phyloP scores from a whole-genome alignment of 2,329 filamentous ascomycete species.

The Aspergillus piperis region DNA sequence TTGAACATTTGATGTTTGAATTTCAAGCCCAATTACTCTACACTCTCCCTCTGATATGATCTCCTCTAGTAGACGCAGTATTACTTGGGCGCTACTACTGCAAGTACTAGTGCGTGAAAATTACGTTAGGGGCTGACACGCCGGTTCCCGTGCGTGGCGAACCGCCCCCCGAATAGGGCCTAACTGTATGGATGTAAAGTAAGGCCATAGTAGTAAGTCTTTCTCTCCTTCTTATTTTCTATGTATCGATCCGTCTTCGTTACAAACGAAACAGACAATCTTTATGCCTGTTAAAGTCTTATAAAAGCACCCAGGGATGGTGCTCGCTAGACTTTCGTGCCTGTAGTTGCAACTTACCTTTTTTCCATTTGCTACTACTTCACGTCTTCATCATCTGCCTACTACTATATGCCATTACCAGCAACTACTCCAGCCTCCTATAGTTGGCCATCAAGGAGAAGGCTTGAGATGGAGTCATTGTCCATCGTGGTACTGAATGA shows the following conservation, averaged over 20 bases:
- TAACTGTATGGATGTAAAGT: neutral
- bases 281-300: no score
- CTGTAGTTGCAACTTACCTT: no score
- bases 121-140: neutral
- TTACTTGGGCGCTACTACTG: neutral
- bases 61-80: neutral
- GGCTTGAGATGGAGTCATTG: neutral
- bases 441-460: neutral
- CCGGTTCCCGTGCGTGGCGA: constrained; percentile 2
- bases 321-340: no score
- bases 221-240: neutral
- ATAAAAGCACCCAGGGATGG: no score
- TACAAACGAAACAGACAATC: no score
- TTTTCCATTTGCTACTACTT: no score
- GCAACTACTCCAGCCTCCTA: neutral
- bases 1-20: neutral
- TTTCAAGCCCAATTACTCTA: neutral
- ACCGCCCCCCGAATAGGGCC: neutral
- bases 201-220: neutral
- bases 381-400: no score
- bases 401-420: no score
- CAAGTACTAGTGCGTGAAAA: neutral
- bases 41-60: neutral
- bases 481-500: neutral
- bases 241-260: neutral